Conservation (phyloP, 75 land plant species). For the Sequoia sempervirens region DNA sequence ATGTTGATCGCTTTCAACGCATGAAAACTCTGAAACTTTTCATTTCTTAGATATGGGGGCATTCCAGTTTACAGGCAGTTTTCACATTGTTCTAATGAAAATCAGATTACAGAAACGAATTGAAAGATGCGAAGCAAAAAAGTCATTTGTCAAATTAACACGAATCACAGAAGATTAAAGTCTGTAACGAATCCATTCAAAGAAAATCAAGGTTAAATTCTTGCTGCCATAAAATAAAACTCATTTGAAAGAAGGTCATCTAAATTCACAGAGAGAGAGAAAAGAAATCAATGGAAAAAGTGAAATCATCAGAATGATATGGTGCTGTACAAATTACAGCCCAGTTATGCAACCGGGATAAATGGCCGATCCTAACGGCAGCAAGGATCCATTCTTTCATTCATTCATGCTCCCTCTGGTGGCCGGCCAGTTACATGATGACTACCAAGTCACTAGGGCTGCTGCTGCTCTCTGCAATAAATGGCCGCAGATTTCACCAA, state of each 20-base stretch:
- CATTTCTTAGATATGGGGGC: neutral
- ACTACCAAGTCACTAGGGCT: neutral
- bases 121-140: too few relatives aligned
- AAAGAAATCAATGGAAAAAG: neutral
- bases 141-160: too few relatives aligned
- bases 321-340: neutral
- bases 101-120: too few relatives aligned
- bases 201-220: neutral
- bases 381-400: too few relatives aligned
- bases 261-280: neutral
- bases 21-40: neutral
- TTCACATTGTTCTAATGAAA: too few relatives aligned
- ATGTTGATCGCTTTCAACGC: too few relatives aligned
- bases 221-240: neutral
- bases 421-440: neutral
- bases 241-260: neutral
- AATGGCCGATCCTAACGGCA: too few relatives aligned
- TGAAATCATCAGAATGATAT: neutral
- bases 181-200: neutral
- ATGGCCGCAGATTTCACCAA: too few relatives aligned
- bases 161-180: too few relatives aligned
- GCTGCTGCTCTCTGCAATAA: too few relatives aligned
- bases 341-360: neutral
- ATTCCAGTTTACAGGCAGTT: neutral
- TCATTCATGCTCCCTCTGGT: neutral